Evolutionary conservation across 805 yeast genomes (phyloP).

Genomic region (Schwanniomyces yamadae): DNA sequence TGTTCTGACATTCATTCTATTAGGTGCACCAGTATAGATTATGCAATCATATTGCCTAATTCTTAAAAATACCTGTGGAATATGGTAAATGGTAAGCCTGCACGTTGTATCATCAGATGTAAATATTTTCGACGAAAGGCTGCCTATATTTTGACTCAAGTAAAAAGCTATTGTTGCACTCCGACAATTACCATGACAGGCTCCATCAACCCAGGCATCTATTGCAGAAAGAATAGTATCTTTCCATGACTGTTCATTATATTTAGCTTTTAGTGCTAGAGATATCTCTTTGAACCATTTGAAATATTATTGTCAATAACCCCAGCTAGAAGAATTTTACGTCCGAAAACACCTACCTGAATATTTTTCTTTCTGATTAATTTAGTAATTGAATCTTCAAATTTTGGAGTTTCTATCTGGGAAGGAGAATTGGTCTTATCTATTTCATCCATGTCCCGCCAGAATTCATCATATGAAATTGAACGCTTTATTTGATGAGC

Average conservation of each 20-base stretch:
- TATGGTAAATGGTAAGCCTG: constrained; percentile 25
- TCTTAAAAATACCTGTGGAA: constrained; percentile 27
- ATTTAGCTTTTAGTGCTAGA: constrained; percentile 24
- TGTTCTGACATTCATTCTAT: constrained; percentile 53
- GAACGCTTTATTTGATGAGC: constrained; percentile 29
- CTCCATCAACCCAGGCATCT: constrained; percentile 28
- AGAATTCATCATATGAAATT: constrained; percentile 30
- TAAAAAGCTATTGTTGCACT: constrained; percentile 15
- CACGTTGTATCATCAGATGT: constrained; percentile 21
- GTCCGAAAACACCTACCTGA: constrained; percentile 22
- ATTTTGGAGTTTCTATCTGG: constrained; percentile 22
- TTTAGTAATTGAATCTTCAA: constrained; percentile 21
- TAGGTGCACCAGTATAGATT: constrained; percentile 31
- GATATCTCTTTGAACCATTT: constrained; percentile 26
- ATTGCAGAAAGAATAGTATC: constrained; percentile 27
- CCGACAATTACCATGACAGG: constrained; percentile 21
- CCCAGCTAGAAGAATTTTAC: constrained; percentile 23
- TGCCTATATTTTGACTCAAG: constrained; percentile 7
- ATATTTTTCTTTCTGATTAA: constrained; percentile 20
- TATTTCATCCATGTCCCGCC: constrained; percentile 13
- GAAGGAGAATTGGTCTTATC: constrained; percentile 10
- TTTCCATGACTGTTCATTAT: constrained; percentile 24
- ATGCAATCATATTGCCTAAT: constrained; percentile 31
- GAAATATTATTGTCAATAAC: constrained; percentile 22
- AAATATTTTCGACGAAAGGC: constrained; percentile 20